phyloP scores from a whole-genome alignment of 2,329 filamentous ascomycete species.

The Sporothrix humicola region DNA sequence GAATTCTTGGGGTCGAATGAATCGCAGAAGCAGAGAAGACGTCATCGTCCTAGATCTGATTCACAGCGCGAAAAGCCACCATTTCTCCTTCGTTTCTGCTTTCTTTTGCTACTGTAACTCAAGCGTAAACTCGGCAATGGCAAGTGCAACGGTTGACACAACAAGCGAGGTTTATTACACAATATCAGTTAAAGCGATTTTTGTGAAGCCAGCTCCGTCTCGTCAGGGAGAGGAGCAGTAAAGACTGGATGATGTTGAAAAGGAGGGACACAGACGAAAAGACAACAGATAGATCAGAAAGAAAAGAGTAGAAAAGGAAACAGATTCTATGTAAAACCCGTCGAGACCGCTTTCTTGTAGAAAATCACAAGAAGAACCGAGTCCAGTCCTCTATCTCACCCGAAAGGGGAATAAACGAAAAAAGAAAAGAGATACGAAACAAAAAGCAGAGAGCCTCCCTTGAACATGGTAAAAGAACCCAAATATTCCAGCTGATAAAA shows the following conservation, averaged over 20 bases:
- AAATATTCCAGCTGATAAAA: slow-evolving; percentile 6
- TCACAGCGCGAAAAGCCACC: background rate
- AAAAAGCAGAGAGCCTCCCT: slow-evolving; percentile 11
- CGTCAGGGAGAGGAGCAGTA: background rate
- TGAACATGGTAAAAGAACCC: background rate
- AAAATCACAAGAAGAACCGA: background rate
- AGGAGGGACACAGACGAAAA: background rate
- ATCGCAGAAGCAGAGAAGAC: slow-evolving; percentile 8
- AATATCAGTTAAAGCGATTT: background rate
- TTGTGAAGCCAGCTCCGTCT: background rate
- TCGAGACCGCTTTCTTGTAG: background rate
- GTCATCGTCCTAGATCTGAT: background rate
- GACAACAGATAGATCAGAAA: background rate
- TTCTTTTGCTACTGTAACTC: background rate
- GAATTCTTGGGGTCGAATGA: background rate
- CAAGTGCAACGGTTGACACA: background rate
- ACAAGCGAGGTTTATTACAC: background rate
- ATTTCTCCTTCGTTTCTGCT: background rate
- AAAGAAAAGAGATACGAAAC: background rate
- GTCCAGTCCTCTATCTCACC: background rate
- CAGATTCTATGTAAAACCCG: slow-evolving; percentile 19
- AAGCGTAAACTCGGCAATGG: background rate
- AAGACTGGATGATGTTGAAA: background rate
- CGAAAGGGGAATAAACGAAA: background rate
- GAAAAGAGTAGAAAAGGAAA: background rate